Conservation (phyloP, 2,329 filamentous ascomycete genomes). For the Endocalyx cinctus region DNA sequence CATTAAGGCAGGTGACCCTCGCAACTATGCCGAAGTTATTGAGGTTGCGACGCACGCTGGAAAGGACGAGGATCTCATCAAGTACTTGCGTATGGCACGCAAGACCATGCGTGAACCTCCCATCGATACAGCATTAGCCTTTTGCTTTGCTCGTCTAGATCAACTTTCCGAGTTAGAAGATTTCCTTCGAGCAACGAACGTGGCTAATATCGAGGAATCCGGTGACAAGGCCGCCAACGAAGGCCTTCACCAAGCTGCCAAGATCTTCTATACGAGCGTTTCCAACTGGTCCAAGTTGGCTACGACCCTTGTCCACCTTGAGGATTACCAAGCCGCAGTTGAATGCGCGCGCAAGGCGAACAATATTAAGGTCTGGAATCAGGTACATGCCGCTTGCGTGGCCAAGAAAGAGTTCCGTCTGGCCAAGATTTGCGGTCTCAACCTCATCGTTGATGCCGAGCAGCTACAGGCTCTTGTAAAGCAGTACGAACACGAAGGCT, state of each 20-base stretch:
- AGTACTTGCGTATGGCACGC: conserved; percentile 92
- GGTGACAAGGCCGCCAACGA: conserved; percentile 98
- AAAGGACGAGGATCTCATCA: conserved; percentile 96
- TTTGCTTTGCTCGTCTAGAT: conserved; percentile 87
- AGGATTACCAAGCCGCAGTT: conserved; percentile 94
- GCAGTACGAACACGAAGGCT: conserved; percentile 94
- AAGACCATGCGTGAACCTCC: conserved; percentile 92
- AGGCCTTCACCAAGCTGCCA: conserved; percentile 89
- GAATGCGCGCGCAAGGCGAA: conserved; percentile 98
- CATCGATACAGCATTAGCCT: conserved; percentile 90
- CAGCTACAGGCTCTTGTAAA: conserved; percentile 89
- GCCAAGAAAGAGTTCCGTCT: conserved; percentile 98
- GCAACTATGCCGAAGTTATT: conserved; percentile 93
- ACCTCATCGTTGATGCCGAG: conserved; percentile 95
- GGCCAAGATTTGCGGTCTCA: conserved; percentile 96
- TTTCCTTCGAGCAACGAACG: conserved; percentile 88
- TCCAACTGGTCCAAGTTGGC: conserved; percentile 99
- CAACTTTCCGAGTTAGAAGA: conserved; percentile 93
- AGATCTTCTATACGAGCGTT: conserved; percentile 98
- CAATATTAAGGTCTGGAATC: conserved; percentile 98
- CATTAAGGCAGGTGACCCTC: conserved; percentile 88
- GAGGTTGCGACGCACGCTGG: conserved; percentile 92
- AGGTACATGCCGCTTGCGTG: conserved; percentile 95
- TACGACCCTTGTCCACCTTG: conserved; percentile 93
- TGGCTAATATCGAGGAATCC: conserved; percentile 92